A percentile compares a stretch with the other conserved stretches of the same genome.
Evolutionary conservation across 2,329 filamentous ascomycete species (phyloP).

Genomic region (Grosmannia clavigera): DNA sequence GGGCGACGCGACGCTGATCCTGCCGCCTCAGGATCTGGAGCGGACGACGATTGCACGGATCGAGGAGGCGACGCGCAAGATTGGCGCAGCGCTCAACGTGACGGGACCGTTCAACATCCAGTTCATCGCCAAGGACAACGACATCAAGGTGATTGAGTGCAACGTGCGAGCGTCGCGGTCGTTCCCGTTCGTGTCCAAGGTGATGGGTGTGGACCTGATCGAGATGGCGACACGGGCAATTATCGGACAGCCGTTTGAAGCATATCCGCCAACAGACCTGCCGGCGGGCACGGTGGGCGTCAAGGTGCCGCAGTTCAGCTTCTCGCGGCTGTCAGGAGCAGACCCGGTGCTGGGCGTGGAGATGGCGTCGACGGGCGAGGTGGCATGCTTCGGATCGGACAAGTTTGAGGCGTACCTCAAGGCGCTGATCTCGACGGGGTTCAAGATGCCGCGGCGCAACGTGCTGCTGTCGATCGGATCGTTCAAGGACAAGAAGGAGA

Average conservation of each 20-base stretch:
- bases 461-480: constrained; percentile 90
- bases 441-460: constrained; percentile 92
- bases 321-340: constrained; percentile 89
- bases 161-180: constrained; percentile 94
- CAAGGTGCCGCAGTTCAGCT: constrained; percentile 98
- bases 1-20: constrained; percentile 88
- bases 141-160: constrained; percentile 99
- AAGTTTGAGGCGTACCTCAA: constrained; percentile 98
- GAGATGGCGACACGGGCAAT: constrained; percentile 98
- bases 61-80: constrained; percentile 90
- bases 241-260: constrained; percentile 67
- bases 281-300: constrained; percentile 79
- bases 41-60: constrained; percentile 81
- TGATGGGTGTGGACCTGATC: constrained; percentile 94
- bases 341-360: constrained; percentile 95
- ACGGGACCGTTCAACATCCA: constrained; percentile 98
- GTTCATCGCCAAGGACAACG: constrained; percentile 98
- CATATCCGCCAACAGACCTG: constrained; percentile 68
- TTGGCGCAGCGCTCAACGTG: constrained; percentile 84
- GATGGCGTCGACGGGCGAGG: constrained; percentile 98
- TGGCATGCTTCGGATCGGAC: constrained; percentile 88
- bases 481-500: constrained; percentile 96
- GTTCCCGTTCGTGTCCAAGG: constrained; percentile 97
- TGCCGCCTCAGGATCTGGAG: constrained; percentile 88
- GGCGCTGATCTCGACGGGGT: constrained; percentile 87